Base-by-base conservation (phyloP, 1,284 basidiomycete genomes). In the Apiotrichum montevideense region DNA sequence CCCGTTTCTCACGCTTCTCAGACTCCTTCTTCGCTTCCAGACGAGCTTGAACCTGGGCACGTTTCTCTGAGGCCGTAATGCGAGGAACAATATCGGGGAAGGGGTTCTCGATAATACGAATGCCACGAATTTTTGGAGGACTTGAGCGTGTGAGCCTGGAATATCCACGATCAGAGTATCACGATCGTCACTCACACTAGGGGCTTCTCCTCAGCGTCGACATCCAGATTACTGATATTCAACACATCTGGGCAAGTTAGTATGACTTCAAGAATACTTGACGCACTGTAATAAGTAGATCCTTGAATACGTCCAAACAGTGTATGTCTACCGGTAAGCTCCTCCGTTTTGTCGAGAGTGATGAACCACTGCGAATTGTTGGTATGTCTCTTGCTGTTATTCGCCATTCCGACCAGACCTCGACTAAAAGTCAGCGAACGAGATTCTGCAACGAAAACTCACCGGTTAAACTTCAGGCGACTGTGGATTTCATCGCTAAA, bases 401-500 rank as follows among this genome's bases (percentile, higher is more conserved):
- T 97, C 2, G 95, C 95, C 90, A 96, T 95, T 0, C 83, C 96
- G 1, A 98, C 85, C 5, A 98, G 73, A 0, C 95, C 96, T 57
- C 95, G 86, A 63, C 76, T 95, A 84, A 6, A 84, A 75, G 71
- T 87, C 15, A 85, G 82, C 10, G 35, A 34, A 10, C 1, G 44
- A 42, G 45, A 1, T 29, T 21, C 15, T 1, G 9, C 14, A 6
- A 6, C 11, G 37, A 39, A n/a, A 51, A 48, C 66, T 35, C 35
- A 72, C 72, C 73, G 62, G 49, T 75, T 75, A 60, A 77, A 78
- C 53, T 78, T 77, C 53, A 98, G 78, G 32, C 96, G 84, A 6
- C 92, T 90, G 68, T 94, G 90, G 15, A 91, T 86, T 76, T 97
- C 93, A 76, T 96, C 90, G 66, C 88, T 85, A 65, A 97, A 96